Percentiles rank a stretch among this genome's conserved stretches.
Evolutionary conservation across 345 rosid species (phyloP).

Genomic region (Gossypium bickii): DNA sequence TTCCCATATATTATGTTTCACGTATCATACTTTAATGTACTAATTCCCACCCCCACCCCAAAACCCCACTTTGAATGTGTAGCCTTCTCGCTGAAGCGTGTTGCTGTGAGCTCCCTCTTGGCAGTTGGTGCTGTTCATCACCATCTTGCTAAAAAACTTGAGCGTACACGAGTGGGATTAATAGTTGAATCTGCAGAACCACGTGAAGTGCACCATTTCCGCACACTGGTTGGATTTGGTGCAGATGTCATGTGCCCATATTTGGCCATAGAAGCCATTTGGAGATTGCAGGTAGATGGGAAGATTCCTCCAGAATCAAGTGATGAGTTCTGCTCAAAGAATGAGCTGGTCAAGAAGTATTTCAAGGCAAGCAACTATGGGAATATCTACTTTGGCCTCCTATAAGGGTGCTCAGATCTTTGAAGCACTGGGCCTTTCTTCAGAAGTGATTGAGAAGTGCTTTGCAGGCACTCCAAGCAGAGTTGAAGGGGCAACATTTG

Average conservation of each 20-base stretch:
- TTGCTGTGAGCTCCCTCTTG: constrained; percentile 93
- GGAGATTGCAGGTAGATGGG: constrained; percentile 90
- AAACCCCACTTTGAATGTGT: constrained; percentile 1
- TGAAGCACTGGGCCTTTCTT: constrained; percentile 95
- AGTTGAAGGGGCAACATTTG: constrained; percentile 97
- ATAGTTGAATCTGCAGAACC: constrained; percentile 95
- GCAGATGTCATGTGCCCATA: constrained; percentile 98
- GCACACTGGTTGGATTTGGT: constrained; percentile 91
- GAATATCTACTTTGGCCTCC: constrained; percentile 93
- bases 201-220: constrained; percentile 98
- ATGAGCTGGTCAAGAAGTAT: constrained; percentile 80
- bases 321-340: constrained; percentile 74
- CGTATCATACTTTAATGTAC: not conserved
- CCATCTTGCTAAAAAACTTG: constrained; percentile 78
- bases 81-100: constrained; percentile 78
- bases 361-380: constrained; percentile 98
- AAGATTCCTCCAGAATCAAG: constrained; percentile 83
- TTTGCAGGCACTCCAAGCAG: constrained; percentile 97
- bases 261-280: constrained; percentile 74
- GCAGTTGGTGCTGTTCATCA: constrained; percentile 99
- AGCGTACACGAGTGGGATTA: constrained; percentile 87
- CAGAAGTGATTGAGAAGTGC: constrained; percentile 90
- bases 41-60: too few relatives aligned
- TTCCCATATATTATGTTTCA: not conserved
- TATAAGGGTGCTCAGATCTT: constrained; percentile 99